Evolutionary conservation across 345 rosid genomes (phyloP).

Genomic region (Eucalyptus dawsonii): DNA sequence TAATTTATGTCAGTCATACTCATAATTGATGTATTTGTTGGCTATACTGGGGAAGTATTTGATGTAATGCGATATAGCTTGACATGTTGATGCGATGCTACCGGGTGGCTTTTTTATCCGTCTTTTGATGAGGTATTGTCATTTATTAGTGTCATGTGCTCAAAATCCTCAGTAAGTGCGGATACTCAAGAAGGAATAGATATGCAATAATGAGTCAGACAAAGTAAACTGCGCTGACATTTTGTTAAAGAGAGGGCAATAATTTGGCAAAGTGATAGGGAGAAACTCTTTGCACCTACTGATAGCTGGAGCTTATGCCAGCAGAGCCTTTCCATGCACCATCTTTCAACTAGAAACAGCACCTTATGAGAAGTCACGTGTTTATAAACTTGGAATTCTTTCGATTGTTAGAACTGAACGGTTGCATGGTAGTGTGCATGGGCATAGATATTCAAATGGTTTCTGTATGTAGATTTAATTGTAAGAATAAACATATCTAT

Average conservation of each 20-base stretch:
- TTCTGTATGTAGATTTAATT: not conserved
- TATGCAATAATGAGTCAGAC: not conserved
- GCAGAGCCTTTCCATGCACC: not conserved
- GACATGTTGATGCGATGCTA: not conserved
- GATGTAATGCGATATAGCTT: not conserved
- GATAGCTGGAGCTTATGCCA: not conserved
- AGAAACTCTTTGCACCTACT: not conserved
- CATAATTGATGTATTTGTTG: not conserved
- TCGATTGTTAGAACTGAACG: not conserved
- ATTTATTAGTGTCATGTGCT: not conserved
- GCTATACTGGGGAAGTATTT: not conserved
- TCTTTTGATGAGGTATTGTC: not conserved
- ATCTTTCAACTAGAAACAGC: not conserved
- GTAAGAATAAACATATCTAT: not conserved
- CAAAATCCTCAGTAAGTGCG: not conserved
- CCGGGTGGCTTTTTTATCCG: not conserved
- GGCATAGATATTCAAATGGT: not conserved
- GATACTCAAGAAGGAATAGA: not conserved
- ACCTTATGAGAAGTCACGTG: not conserved
- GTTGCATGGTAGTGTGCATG: not conserved
- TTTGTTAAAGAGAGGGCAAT: not conserved
- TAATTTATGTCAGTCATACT: not conserved
- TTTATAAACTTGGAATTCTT: not conserved
- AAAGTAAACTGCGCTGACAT: not conserved
- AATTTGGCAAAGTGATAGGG: not conserved